A percentile compares a stretch with the other conserved stretches of the same genome.
phyloP scores from a whole-genome alignment of 1,139 yeast genomes.

The Sugiyamaella neomexicana region DNA sequence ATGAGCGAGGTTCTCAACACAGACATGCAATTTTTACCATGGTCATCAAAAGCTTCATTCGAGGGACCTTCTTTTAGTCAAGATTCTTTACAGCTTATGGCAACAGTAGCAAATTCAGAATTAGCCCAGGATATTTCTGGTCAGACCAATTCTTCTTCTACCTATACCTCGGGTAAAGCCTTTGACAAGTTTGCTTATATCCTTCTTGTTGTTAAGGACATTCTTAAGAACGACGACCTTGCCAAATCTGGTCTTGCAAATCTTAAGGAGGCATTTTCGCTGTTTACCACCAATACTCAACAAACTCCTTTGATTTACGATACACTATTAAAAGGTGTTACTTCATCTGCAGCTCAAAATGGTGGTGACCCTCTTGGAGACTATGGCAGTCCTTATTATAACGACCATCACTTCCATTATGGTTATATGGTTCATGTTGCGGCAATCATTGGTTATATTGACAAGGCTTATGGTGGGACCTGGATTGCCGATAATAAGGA shows the following conservation, averaged over 20 bases:
- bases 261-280: slow-evolving; percentile 55
- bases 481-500: slow-evolving; percentile 67
- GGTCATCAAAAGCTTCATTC: slow-evolving; percentile 44
- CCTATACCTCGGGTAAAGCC: slow-evolving; percentile 69
- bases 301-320: slow-evolving; percentile 66
- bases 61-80: slow-evolving; percentile 47
- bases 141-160: slow-evolving; percentile 52
- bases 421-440: slow-evolving; percentile 79
- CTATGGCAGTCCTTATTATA: slow-evolving; percentile 68
- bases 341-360: slow-evolving; percentile 59
- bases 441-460: slow-evolving; percentile 69
- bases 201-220: slow-evolving; percentile 60
- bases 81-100: slow-evolving; percentile 54
- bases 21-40: slow-evolving; percentile 61
- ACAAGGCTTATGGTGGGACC: slow-evolving; percentile 56
- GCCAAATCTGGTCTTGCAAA: slow-evolving; percentile 50
- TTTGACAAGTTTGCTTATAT: slow-evolving; percentile 74
- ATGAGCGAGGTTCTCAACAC: slow-evolving; percentile 54
- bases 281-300: slow-evolving; percentile 54
- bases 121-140: slow-evolving; percentile 55
- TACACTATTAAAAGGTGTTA: slow-evolving; percentile 63
- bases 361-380: slow-evolving; percentile 55
- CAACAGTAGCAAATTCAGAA: slow-evolving; percentile 57
- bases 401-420: slow-evolving; percentile 81
- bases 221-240: slow-evolving; percentile 54